Evolutionary conservation across 2,329 filamentous ascomycete species (phyloP), one percentile per base, ranked within the genome.

Genomic region (Orbilia brochopaga): DNA sequence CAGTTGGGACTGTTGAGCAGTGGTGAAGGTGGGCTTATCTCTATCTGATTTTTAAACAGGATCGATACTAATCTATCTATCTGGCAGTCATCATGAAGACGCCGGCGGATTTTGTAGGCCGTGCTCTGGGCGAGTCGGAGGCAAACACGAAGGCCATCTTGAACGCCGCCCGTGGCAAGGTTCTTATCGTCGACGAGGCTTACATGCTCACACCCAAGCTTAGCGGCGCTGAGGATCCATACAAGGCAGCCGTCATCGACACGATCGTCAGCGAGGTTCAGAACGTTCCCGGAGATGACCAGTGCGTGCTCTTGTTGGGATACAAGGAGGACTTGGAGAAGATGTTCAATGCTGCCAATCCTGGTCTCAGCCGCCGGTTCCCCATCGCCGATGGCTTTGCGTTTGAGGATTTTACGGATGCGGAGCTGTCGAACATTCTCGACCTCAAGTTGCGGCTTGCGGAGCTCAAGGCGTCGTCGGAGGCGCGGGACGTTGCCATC

Each of bases 101-200:
- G 44, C 90, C 90, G 0, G 80, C 89, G 0, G 90, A 93, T 74
- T 92, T 93, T 75, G 80, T 92, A 0, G 89, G 88, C 0, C 79
- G 78, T 7, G 81, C 77, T 0, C 72, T 93, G 0, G 90, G 90
- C 0, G 80, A 83, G 1, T 92, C 90, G 0, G 90, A 93, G 77
- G 81, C 83, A 1, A 85, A 87, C 35, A 92, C 90, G 0, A 92
- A 90, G 74, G 87, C 81, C 0, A 91, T 92, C 5, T 81, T 93
- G 0, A 85, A 84, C 0, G 80, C 86, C 0, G 86, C 88, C 0
- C 74, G 83, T 0, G 90, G 90, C 0, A 93, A 92, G 74, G 88
- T 92, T 0, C 82, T 93, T 0, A 85, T 93, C 13, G 91, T 93
- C 1, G 90, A 93, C 73, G 90, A 94, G 76, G 90, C 90, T 0